Evolutionary conservation across 768 basidiomycete genomes (phyloP).

Genomic region (Podaxis sp.): DNA sequence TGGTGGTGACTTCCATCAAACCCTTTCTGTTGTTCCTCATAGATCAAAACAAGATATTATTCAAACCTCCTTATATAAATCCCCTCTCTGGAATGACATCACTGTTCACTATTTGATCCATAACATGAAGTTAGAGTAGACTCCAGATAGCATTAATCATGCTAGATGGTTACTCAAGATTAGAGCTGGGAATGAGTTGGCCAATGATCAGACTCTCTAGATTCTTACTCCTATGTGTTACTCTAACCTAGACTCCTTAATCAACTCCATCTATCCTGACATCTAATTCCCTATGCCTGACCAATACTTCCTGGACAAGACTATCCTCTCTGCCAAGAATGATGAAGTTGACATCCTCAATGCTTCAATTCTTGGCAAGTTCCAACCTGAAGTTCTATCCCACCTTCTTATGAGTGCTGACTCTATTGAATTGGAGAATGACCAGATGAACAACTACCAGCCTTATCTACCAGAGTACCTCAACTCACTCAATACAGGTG

Average conservation of each 20-base stretch:
- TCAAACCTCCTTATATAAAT: not conserved
- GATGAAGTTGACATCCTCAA: no score
- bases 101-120: not conserved
- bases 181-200: not conserved
- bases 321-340: no score
- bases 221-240: not conserved
- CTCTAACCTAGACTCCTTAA: not conserved
- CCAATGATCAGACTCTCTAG: not conserved
- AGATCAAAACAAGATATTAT: not conserved
- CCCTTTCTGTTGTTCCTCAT: constrained; percentile 14
- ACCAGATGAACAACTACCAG: no score
- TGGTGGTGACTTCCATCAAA: not conserved
- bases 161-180: not conserved
- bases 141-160: not conserved
- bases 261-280: not conserved
- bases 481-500: no score
- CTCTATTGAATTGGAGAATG: no score
- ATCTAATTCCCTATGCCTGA: not conserved
- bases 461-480: no score
- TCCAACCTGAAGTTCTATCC: not conserved
- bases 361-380: not conserved
- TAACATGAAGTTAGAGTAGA: not conserved
- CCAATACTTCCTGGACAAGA: not conserved
- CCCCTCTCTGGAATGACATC: not conserved
- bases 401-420: no score